Base-by-base conservation (phyloP, 352 stramenopile species). In the Phytophthora foliorum region DNA sequence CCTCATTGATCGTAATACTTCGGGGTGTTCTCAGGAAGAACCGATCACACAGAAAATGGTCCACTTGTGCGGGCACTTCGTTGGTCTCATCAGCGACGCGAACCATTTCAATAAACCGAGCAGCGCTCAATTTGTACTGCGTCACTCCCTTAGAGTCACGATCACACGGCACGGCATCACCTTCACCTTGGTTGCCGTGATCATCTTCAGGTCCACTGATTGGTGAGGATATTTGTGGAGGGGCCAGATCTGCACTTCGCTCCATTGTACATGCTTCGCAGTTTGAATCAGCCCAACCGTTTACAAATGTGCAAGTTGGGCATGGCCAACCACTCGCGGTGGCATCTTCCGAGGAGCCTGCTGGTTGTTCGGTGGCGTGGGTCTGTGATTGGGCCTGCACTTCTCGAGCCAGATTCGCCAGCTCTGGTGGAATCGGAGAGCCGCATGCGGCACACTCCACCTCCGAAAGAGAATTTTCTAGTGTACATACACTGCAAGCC, bases 221-320 rank as follows among this genome's bases (percentile, higher is more conserved):
- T 21, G 38, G n/a, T 24, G 38, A 45, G n/a, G 17, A 45, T 11
- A 61, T 14, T 22, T 65, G 50, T 42, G 53, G 56, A 2, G 79
- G 57, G 2, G 77, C 61, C 38, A 89, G 57, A 57, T 80, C 76
- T n/a, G 77, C 57, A 44, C 69, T 75, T 3, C 84, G 82, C 48
- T 89, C 82, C 58, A 67, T 87, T 39, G 68, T 78, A 59, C 87
- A 94, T 24, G 86, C 75, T 16, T 56, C 61, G 48, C 87, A 94
- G 21, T 74, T 78, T 4, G 59, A 53, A 11, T 80, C 63, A 25
- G 44, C 27, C 87, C 87, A 94, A 13, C 52, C 67, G 51, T 94
- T 94, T 10, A 91, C 50, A 21, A 92, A 84, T 1, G 87, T 94
- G 41, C 87, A 94, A 13, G 85, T 75, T 13, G 67, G 31, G 38